Evolutionary conservation across 139 green algal genomes (phyloP).

Genomic region (Picochlorum sp.): DNA sequence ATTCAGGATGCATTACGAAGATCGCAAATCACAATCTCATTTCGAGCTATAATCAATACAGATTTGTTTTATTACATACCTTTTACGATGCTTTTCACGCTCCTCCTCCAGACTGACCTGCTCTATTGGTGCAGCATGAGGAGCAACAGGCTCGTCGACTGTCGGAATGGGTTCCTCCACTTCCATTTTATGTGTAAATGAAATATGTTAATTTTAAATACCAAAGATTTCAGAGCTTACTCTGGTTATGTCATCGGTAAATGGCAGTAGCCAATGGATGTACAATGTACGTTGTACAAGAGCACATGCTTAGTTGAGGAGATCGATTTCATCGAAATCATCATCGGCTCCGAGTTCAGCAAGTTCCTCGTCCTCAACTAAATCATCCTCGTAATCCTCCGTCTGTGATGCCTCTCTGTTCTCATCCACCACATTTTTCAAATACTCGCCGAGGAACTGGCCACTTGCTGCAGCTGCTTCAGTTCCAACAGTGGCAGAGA

Average conservation of each 20-base stretch:
- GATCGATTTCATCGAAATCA: too few species aligned
- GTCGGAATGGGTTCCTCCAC: too few species aligned
- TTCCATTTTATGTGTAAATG: too few species aligned
- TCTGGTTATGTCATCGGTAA: too few species aligned
- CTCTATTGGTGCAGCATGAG: background rate
- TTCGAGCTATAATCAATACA: background rate
- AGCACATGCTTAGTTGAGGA: too few species aligned
- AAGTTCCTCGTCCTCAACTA: background rate
- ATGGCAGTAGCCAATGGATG: too few species aligned
- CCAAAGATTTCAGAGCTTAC: too few species aligned
- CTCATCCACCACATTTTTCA: background rate
- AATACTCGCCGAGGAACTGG: background rate
- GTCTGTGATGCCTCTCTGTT: background rate
- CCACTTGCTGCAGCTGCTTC: background rate
- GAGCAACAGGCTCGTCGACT: too few species aligned
- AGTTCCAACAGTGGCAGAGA: background rate
- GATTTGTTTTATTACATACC: slow-evolving; percentile 14
- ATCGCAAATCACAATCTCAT: background rate
- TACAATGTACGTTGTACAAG: too few species aligned
- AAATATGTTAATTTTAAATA: too few species aligned
- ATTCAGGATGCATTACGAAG: background rate
- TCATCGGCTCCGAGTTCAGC: background rate
- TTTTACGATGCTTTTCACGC: slow-evolving; percentile 34
- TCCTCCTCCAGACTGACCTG: slow-evolving; percentile 31
- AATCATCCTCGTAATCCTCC: background rate